Percentiles rank a stretch among this genome's conserved stretches.
These are phyloP conservation scores for Populus hybrid DNA, from an alignment of 441 rosid genomes.

Conservation along the genomic window DNA sequence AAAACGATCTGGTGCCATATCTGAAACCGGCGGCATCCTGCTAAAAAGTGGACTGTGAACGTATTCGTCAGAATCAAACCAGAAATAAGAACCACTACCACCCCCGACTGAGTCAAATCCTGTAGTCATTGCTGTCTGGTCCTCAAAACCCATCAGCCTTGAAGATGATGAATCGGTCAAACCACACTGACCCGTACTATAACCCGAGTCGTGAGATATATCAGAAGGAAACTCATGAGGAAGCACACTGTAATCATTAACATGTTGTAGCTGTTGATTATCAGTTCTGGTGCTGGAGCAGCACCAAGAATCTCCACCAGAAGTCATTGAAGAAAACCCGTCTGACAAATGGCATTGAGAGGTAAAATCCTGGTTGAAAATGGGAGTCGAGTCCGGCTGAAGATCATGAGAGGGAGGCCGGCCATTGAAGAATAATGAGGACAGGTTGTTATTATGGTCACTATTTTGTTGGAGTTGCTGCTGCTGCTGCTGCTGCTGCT, in stretches of 20 bases:
- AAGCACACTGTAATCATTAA: slow-evolving; percentile 31
- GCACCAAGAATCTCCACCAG: slow-evolving; percentile 16
- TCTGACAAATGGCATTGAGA: slow-evolving; percentile 20
- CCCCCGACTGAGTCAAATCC: slow-evolving; percentile 20
- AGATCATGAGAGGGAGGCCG: background rate
- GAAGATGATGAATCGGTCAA: slow-evolving; percentile 16
- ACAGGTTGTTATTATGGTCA: background rate
- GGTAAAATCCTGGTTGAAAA: slow-evolving; percentile 8
- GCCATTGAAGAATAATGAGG: background rate
- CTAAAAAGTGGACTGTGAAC: slow-evolving; percentile 81
- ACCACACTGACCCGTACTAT: slow-evolving; percentile 10
- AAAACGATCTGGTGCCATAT: slow-evolving; percentile 49
- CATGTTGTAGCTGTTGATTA: background rate
- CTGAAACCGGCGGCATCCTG: slow-evolving; percentile 80
- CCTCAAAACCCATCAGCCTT: slow-evolving; percentile 24
- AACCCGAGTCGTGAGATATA: slow-evolving; percentile 20
- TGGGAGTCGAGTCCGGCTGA: slow-evolving; percentile 27
- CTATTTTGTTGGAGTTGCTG: background rate
- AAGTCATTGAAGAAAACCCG: slow-evolving; percentile 20
- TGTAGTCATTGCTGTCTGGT: background rate
- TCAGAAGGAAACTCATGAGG: slow-evolving; percentile 57
- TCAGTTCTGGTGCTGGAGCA: slow-evolving; percentile 3
- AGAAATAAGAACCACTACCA: slow-evolving; percentile 24
- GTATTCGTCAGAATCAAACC: slow-evolving; percentile 46
- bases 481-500: slow-evolving; percentile 19